Conservation (phyloP, 2,329 filamentous ascomycete genomes). For the Neobulgaria alba region DNA sequence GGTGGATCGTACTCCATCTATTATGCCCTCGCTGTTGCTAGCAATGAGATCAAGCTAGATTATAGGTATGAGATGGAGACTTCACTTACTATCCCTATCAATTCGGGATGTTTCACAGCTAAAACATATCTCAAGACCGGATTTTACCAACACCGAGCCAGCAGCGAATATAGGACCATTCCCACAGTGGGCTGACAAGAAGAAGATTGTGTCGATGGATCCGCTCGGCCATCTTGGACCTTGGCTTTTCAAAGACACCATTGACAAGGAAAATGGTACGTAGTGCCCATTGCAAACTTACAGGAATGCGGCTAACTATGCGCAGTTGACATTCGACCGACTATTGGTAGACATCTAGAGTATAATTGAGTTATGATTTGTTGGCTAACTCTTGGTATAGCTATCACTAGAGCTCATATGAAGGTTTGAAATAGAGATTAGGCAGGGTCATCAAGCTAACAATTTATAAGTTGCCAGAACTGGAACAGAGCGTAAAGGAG, state of each 20-base stretch:
- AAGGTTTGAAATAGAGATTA: conserved; percentile 19
- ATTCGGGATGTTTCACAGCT: neutral
- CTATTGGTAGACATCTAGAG: conserved; percentile 23
- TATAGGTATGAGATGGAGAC: conserved; percentile 61
- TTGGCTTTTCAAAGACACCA: conserved; percentile 72
- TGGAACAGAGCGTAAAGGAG: conserved; percentile 76
- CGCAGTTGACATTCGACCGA: conserved; percentile 30
- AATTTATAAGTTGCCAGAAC: conserved; percentile 62
- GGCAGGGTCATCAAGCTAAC: conserved; percentile 5
- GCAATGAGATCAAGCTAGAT: conserved; percentile 75
- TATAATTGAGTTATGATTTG: neutral
- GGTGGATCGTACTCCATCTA: conserved; percentile 96
- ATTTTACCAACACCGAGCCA: conserved; percentile 81
- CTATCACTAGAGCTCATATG: conserved; percentile 31
- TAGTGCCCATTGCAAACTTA: neutral
- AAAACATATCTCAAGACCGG: conserved; percentile 36
- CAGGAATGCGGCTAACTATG: conserved; percentile 13
- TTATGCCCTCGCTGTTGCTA: conserved; percentile 85
- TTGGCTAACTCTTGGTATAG: conserved; percentile 16
- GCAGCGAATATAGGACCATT: conserved; percentile 85
- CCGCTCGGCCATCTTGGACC: conserved; percentile 82
- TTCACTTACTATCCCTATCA: no score
- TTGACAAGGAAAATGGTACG: conserved; percentile 59
- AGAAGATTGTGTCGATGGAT: conserved; percentile 98
- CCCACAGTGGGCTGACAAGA: conserved; percentile 77